Evolutionary conservation across 2,329 filamentous ascomycete genomes (phyloP).

Genomic region (Zalaria sp.): DNA sequence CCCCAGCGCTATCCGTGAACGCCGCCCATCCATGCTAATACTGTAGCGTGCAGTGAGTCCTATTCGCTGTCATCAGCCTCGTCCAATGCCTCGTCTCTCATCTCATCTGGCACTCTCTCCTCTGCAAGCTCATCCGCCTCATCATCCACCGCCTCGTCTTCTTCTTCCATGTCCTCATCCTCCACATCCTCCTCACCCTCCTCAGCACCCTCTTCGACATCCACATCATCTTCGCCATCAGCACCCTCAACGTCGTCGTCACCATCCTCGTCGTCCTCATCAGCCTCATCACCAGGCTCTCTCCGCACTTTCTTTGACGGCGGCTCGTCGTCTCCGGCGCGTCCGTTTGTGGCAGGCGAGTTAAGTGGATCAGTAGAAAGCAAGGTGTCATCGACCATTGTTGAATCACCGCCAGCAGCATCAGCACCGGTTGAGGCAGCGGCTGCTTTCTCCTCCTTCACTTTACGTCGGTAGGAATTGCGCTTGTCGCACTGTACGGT

Average conservation of each 20-base stretch:
- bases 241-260: slow-evolving; percentile 40
- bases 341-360: slow-evolving; percentile 14
- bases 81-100: slow-evolving; percentile 19
- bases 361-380: slow-evolving; percentile 12
- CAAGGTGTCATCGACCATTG: slow-evolving; percentile 6
- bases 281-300: slow-evolving; percentile 31
- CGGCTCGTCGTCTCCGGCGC: slow-evolving; percentile 28
- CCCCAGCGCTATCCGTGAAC: too few relatives aligned
- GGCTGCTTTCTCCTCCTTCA: slow-evolving; percentile 46
- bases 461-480: slow-evolving; percentile 56
- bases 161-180: slow-evolving; percentile 39
- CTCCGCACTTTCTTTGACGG: slow-evolving; percentile 30
- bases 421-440: slow-evolving; percentile 6
- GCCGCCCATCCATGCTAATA: too few relatives aligned
- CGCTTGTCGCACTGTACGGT: slow-evolving; percentile 61
- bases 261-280: slow-evolving; percentile 34
- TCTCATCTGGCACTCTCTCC: slow-evolving; percentile 42
- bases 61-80: slow-evolving; percentile 18
- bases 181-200: slow-evolving; percentile 29
- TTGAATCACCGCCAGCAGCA: slow-evolving; percentile 9
- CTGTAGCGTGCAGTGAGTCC: background rate
- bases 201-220: slow-evolving; percentile 28
- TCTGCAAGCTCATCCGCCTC: slow-evolving; percentile 43
- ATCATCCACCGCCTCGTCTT: slow-evolving; percentile 11
- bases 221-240: slow-evolving; percentile 40